These are phyloP conservation scores for Mikania micrantha DNA, from an alignment of 129 eudicot species.

Conservation along the genomic window DNA sequence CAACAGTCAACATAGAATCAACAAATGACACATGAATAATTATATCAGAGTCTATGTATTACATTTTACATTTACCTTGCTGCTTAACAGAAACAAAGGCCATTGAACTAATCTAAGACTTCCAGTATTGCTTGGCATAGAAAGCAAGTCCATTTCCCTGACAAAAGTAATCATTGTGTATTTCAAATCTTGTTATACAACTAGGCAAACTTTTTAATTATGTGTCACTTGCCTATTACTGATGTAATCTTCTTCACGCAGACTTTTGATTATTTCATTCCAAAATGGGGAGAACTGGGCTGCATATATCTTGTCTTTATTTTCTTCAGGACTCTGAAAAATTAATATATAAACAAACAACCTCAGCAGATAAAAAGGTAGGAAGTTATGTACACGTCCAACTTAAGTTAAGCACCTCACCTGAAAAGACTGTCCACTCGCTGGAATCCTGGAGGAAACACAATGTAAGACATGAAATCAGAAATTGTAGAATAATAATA, in stretches of 20 bases:
- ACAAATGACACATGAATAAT: background rate
- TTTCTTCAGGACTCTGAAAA: conserved; percentile 58
- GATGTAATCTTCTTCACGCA: conserved; percentile 96
- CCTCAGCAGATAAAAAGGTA: conserved; percentile 3
- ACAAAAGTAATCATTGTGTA: background rate
- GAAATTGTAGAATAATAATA: background rate
- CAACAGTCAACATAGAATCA: conserved; percentile 6
- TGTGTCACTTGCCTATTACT: conserved; percentile 59
- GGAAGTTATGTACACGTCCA: background rate
- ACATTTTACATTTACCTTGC: conserved; percentile 53
- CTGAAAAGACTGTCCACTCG: conserved; percentile 55
- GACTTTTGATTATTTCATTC: conserved; percentile 89
- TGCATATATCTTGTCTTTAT: conserved; percentile 67
- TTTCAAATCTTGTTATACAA: conserved; percentile 9
- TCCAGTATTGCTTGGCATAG: conserved; percentile 93
- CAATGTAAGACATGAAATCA: conserved; percentile 11
- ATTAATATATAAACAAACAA: conserved; percentile 2
- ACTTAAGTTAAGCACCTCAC: conserved; percentile 27
- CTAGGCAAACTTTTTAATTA: background rate
- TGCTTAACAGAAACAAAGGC: conserved; percentile 94
- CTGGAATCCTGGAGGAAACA: conserved; percentile 55
- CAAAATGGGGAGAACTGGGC: conserved; percentile 91
- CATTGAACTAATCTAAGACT: conserved; percentile 80
- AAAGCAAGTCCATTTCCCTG: conserved; percentile 96
- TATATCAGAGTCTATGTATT: background rate